These are phyloP conservation scores for Globisporangium cederbergense DNA, from an alignment of 352 stramenopile genomes.

Conservation along the genomic window DNA sequence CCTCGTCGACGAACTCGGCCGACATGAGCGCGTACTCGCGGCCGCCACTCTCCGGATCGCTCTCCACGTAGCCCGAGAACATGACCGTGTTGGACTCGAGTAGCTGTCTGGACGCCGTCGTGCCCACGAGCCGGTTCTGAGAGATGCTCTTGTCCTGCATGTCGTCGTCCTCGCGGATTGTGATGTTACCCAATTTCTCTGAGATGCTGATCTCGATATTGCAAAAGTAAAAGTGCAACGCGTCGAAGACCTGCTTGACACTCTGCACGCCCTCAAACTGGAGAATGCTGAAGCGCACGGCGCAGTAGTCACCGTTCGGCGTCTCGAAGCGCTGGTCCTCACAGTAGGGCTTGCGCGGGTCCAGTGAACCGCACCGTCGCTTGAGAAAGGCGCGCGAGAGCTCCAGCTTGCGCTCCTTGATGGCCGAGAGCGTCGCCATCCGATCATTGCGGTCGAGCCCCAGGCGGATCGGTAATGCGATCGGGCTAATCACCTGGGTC, in stretches of 20 bases:
- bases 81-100: constrained; percentile 40
- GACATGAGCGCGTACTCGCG: constrained; percentile 35
- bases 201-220: constrained; percentile 75
- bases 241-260: constrained; percentile 49
- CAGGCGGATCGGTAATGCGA: constrained; percentile 3
- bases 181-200: constrained; percentile 61
- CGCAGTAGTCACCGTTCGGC: constrained; percentile 42
- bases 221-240: constrained; percentile 45
- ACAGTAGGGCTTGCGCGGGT: constrained; percentile 22
- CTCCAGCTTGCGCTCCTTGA: constrained; percentile 28
- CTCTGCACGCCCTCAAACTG: constrained; percentile 36
- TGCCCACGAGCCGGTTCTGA: constrained; percentile 48
- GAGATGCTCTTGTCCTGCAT: constrained; percentile 33
- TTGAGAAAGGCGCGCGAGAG: constrained; percentile 24
- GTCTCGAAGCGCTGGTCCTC: constrained; percentile 42
- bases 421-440: constrained; percentile 6
- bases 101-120: constrained; percentile 25
- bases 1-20: constrained; percentile 34
- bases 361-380: constrained; percentile 18
- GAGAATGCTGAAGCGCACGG: constrained; percentile 44
- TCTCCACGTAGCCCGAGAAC: constrained; percentile 31
- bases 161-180: constrained; percentile 71
- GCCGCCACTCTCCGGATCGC: constrained; percentile 23
- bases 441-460: constrained; percentile 4
- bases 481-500: constrained; percentile 15